Evolutionary conservation across 768 basidiomycete genomes (phyloP).

Genomic region (Lentinula lateritia): DNA sequence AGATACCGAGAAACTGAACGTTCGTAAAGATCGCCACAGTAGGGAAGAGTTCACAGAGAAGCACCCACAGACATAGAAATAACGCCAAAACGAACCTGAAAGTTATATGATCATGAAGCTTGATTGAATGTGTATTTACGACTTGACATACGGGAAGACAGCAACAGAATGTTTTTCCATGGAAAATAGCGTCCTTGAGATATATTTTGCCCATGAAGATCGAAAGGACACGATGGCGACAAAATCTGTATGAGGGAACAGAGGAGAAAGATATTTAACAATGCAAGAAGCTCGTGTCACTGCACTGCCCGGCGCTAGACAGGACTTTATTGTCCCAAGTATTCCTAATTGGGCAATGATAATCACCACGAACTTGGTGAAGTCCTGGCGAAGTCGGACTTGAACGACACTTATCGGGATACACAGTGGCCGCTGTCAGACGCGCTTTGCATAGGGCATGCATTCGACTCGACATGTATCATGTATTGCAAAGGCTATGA

Average conservation of each 20-base stretch:
- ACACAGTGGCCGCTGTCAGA: too few relatives aligned
- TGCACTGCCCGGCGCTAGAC: conserved; percentile 5
- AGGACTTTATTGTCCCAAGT: not conserved
- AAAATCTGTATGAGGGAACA: not conserved
- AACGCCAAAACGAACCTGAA: conserved; percentile 36
- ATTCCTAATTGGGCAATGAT: not conserved
- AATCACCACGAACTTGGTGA: too few relatives aligned
- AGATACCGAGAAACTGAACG: conserved; percentile 34
- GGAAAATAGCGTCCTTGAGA: conserved; percentile 39
- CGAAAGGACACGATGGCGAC: conserved; percentile 10
- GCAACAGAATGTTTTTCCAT: conserved; percentile 52
- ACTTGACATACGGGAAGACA: conserved; percentile 50
- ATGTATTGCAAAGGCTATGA: too few relatives aligned
- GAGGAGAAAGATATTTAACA: not conserved
- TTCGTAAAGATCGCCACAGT: not conserved
- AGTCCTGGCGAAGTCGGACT: not conserved
- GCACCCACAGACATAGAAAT: conserved; percentile 35
- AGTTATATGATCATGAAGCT: not conserved
- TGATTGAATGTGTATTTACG: not conserved
- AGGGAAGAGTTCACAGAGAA: not conserved
- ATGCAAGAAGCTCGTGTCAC: not conserved
- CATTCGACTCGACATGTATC: too few relatives aligned
- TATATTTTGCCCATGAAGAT: conserved; percentile 19
- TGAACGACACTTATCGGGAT: not conserved
- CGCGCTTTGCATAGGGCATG: too few relatives aligned